Base-by-base conservation (phyloP, 257 asterid species). In the Solanum sparsipilum region DNA sequence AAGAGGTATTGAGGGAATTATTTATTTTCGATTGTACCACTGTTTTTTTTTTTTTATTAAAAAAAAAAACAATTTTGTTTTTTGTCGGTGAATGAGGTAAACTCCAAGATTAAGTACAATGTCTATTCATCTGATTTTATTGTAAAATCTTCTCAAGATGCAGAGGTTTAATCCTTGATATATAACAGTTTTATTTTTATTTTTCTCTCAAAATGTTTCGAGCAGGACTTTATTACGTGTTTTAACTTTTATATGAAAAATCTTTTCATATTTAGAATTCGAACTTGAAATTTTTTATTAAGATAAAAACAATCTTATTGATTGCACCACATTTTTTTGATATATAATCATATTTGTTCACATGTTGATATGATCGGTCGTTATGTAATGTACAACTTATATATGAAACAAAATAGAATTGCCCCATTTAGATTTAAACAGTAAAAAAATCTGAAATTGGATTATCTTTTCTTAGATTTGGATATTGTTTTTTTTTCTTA, bases 241-340 rank as follows among this genome's bases (percentile, higher is more conserved):
- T 46, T 18, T 48, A 52, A 52, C 3, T 52, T 6, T 52, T 56
- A 48, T 48, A 48, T 48, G 8, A 48, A 48, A 5, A 48, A 13
- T 5, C 0, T 2, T 20, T 56, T 56, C 0, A 20, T 58, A 58
- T 8, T 21, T 58, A 58, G 0, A 3, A 20, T 20, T 20, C 1
- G 1, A 58, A 58, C 5, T 7, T 2, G 0, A 58, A 1, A 0
- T 20, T 58, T 7, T 18, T 20, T 0, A 58, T 58, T 20, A 58
- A 20, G 2, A 58, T 3, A 58, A 0, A 56, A 58, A 3, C 0
- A 20, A 58, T 1, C 1, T 21, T 58, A 20, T 58, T 58, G 2
- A 20, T 0, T 52, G 1, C 1, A 6, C 4, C 4, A 52, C 1
- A 6, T 20, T 58, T 3, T 7, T 18, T 20, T 9, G 0, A 73